Conservation (phyloP, 1,139 yeast species). For the Chernovozyma aurita region DNA sequence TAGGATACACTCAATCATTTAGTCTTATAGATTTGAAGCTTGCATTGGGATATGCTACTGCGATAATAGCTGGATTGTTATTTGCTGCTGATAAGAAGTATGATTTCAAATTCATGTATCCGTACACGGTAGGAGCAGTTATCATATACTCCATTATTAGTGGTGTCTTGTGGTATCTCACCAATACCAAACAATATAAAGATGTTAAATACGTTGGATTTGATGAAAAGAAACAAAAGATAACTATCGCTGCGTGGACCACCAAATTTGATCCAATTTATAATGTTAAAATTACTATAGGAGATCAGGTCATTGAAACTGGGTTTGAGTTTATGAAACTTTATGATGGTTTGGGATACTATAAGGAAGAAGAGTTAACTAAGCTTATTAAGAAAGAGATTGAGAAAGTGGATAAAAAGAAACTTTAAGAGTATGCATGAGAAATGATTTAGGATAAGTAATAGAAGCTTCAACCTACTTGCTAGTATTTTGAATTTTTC, state of each 20-base stretch:
- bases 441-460: background rate
- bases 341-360: slow-evolving; percentile 45
- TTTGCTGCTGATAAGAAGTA: slow-evolving; percentile 64
- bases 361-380: slow-evolving; percentile 37
- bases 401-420: slow-evolving; percentile 17
- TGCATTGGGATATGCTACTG: slow-evolving; percentile 65
- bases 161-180: slow-evolving; percentile 43
- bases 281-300: slow-evolving; percentile 24
- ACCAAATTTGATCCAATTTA: slow-evolving; percentile 44
- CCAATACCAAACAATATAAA: slow-evolving; percentile 35
- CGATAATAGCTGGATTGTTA: slow-evolving; percentile 60
- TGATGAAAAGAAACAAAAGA: slow-evolving; percentile 26
- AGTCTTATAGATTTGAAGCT: slow-evolving; percentile 57
- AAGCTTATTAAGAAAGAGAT: slow-evolving; percentile 25
- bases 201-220: slow-evolving; percentile 35
- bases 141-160: slow-evolving; percentile 57
- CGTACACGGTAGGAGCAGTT: slow-evolving; percentile 28
- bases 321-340: slow-evolving; percentile 37
- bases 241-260: slow-evolving; percentile 35
- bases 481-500: too few species aligned
- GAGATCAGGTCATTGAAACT: slow-evolving; percentile 22
- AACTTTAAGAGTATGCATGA: slow-evolving; percentile 5
- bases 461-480: too few species aligned
- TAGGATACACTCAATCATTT: slow-evolving; percentile 65
- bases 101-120: slow-evolving; percentile 35